A percentile compares a stretch with the other conserved stretches of the same genome.
Conservation (phyloP, 306 rosid species). For the Clitoria ternatea region DNA sequence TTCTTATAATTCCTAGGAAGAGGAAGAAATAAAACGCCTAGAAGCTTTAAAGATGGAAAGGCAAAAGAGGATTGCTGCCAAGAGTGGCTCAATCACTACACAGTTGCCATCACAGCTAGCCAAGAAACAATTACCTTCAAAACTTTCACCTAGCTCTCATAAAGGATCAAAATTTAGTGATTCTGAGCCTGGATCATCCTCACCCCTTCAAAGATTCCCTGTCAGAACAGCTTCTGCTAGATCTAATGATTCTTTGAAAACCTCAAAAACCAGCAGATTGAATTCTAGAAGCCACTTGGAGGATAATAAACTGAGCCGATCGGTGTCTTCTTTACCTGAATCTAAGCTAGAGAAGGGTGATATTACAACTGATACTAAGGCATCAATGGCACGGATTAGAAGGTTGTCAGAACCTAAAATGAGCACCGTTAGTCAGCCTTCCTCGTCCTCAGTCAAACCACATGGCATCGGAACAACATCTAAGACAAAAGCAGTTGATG, state of each 20-base stretch:
- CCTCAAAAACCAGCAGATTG: constrained; percentile 65
- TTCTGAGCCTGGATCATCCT: constrained; percentile 74
- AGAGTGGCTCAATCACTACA: constrained; percentile 53
- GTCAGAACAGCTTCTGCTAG: constrained; percentile 48
- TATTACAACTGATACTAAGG: constrained; percentile 56
- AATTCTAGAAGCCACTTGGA: constrained; percentile 45
- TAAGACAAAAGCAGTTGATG: constrained; percentile 53
- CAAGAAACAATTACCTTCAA: constrained; percentile 61
- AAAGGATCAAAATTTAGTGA: constrained; percentile 92
- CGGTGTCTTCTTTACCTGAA: constrained; percentile 74
- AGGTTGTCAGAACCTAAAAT: constrained; percentile 93
- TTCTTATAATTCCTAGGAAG: constrained; percentile 59
- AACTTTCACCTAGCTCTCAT: constrained; percentile 60
- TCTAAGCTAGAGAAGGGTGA: constrained; percentile 61
- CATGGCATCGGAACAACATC: constrained; percentile 33
- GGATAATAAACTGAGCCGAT: constrained; percentile 59
- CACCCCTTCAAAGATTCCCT: constrained; percentile 73
- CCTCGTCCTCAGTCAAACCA: constrained; percentile 55
- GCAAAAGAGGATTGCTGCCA: constrained; percentile 94
- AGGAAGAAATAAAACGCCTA: constrained; percentile 67
- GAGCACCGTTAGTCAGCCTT: constrained; percentile 39
- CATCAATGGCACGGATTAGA: constrained; percentile 73
- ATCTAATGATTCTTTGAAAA: constrained; percentile 56
- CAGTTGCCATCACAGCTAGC: constrained; percentile 49
- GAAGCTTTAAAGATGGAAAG: constrained; percentile 89